Percentiles rank a stretch among this genome's conserved stretches.
phyloP scores from a whole-genome alignment of 495 filamentous ascomycete species.

The Annulohypoxylon bovei region DNA sequence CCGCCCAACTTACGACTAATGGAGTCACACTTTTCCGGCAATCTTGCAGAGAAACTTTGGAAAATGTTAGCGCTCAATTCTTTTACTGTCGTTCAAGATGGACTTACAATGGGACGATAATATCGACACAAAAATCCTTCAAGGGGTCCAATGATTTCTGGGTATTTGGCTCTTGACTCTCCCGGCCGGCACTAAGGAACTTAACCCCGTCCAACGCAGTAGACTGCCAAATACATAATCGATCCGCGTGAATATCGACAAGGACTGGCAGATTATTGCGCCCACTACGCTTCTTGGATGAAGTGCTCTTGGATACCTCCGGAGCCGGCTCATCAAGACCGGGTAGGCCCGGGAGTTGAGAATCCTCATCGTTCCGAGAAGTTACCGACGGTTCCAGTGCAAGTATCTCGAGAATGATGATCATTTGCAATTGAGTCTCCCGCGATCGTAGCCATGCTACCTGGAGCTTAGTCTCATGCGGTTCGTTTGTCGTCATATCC shows the following conservation, averaged over 20 bases:
- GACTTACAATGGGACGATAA: constrained; percentile 88
- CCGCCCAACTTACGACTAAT: constrained; percentile 91
- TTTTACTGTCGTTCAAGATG: neutral
- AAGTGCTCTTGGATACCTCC: constrained; percentile 31
- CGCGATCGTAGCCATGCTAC: constrained; percentile 73
- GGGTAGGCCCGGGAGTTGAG: constrained; percentile 52
- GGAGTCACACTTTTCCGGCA: constrained; percentile 80
- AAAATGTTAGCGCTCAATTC: constrained; percentile 27
- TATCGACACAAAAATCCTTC: constrained; percentile 86
- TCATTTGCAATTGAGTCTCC: constrained; percentile 90
- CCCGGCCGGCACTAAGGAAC: constrained; percentile 61
- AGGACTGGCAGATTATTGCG: constrained; percentile 60
- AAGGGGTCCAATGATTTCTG: constrained; percentile 50
- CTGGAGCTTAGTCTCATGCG: constrained; percentile 64
- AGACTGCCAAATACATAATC: constrained; percentile 97
- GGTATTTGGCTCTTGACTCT: constrained; percentile 42
- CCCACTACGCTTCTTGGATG: constrained; percentile 52
- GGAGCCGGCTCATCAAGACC: constrained; percentile 25
- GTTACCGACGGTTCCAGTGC: constrained; percentile 69
- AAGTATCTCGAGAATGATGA: constrained; percentile 87
- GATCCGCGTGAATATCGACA: constrained; percentile 87
- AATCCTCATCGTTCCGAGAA: constrained; percentile 49
- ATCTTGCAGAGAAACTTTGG: constrained; percentile 77
- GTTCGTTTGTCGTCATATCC: constrained; percentile 48
- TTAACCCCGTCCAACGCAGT: constrained; percentile 66